Conservation (phyloP, 768 basidiomycete species). For the Suillus alpinus region DNA sequence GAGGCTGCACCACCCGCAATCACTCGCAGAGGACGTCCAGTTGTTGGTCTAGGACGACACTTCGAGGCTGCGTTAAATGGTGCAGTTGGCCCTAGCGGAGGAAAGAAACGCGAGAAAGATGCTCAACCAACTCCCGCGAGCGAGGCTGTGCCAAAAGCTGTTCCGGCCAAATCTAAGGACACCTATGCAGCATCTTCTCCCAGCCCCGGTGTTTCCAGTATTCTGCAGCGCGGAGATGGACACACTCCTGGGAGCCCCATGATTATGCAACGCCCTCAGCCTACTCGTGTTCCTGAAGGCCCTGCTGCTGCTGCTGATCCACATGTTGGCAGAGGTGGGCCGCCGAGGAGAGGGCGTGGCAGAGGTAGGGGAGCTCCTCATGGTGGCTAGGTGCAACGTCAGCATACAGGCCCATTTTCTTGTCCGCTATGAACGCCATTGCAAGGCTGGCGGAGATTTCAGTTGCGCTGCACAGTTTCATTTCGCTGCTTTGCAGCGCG, state of each 20-base stretch:
- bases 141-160: background rate
- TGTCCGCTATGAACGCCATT: background rate
- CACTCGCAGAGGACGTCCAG: conserved; percentile 49
- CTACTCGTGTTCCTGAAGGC: conserved; percentile 8
- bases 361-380: conserved; percentile 31
- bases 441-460: background rate
- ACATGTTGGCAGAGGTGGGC: conserved; percentile 20
- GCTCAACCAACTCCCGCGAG: conserved; percentile 11
- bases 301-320: conserved; percentile 8
- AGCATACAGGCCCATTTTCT: background rate
- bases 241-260: conserved; percentile 8
- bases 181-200: background rate
- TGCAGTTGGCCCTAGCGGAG: conserved; percentile 34
- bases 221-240: conserved; percentile 26
- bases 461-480: background rate
- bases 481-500: background rate
- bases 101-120: conserved; percentile 35
- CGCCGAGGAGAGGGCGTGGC: conserved; percentile 26
- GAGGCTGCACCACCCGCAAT: conserved; percentile 17
- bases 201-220: conserved; percentile 12
- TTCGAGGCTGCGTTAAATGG: conserved; percentile 73
- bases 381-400: conserved; percentile 17
- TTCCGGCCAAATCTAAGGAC: conserved; percentile 8
- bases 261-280: conserved; percentile 13
- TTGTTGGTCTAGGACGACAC: conserved; percentile 62